phyloP scores from a whole-genome alignment of 345 rosid species.

The Eucalyptus marginata region DNA sequence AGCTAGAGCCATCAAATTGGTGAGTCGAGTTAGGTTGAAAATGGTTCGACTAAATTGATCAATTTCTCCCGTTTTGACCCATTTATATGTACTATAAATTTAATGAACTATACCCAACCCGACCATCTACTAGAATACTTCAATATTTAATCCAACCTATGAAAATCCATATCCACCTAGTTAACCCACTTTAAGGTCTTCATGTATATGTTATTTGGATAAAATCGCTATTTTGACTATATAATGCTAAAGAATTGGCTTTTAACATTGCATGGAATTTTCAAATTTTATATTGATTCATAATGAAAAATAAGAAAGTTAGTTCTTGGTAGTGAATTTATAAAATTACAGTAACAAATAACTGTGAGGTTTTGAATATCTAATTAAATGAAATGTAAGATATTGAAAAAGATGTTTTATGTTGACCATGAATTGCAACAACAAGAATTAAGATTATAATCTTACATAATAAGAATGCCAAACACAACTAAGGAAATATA shows the following conservation, averaged over 20 bases:
- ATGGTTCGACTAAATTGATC: not conserved
- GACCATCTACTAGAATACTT: not conserved
- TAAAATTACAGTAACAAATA: not conserved
- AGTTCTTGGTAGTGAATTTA: not conserved
- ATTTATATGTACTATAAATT: no score
- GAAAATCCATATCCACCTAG: not conserved
- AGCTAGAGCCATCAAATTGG: not conserved
- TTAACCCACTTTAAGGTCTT: not conserved
- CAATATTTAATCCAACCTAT: not conserved
- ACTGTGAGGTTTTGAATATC: not conserved
- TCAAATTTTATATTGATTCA: not conserved
- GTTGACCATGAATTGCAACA: not conserved
- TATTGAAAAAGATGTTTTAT: not conserved
- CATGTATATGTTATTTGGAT: not conserved
- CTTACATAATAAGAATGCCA: not conserved
- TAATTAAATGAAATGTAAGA: not conserved
- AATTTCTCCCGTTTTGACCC: not conserved
- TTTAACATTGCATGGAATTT: not conserved
- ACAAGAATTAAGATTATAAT: not conserved
- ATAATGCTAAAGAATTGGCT: not conserved
- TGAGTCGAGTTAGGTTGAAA: not conserved
- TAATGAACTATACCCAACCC: not conserved
- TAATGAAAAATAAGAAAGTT: not conserved
- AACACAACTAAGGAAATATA: not conserved
- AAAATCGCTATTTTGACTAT: not conserved